These are phyloP conservation scores for Rhizoctonia solani DNA, from an alignment of 1,284 basidiomycete species.

Conservation along the genomic window DNA sequence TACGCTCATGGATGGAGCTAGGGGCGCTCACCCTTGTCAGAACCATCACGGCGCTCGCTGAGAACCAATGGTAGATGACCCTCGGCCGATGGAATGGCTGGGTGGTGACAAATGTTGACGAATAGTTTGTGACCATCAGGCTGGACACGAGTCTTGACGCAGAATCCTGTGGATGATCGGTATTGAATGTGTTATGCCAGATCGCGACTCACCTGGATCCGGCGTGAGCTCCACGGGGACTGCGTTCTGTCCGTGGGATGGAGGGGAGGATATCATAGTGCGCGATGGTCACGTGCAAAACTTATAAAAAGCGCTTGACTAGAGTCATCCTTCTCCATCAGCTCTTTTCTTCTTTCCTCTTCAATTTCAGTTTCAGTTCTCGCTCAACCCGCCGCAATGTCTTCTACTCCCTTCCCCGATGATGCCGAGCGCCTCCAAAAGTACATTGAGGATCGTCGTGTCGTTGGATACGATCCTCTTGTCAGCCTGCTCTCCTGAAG, in stretches of 20 bases:
- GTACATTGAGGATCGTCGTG: slow-evolving; percentile 64
- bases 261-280: slow-evolving; percentile 37
- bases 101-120: slow-evolving; percentile 70
- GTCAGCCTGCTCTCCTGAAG: slow-evolving; percentile 87
- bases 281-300: slow-evolving; percentile 8
- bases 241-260: slow-evolving; percentile 36
- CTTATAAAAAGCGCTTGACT: slow-evolving; percentile 17
- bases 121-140: slow-evolving; percentile 64
- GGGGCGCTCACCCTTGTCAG: slow-evolving; percentile 65
- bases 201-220: slow-evolving; percentile 25
- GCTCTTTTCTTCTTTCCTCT: slow-evolving; percentile 16
- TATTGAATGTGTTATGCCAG: slow-evolving; percentile 5
- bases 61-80: slow-evolving; percentile 65
- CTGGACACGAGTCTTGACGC: slow-evolving; percentile 44
- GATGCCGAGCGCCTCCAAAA: slow-evolving; percentile 58
- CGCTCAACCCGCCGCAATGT: slow-evolving; percentile 40
- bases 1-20: slow-evolving; percentile 1
- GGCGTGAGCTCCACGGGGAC: slow-evolving; percentile 39
- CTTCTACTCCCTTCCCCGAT: slow-evolving; percentile 66
- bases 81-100: slow-evolving; percentile 62
- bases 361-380: slow-evolving; percentile 40
- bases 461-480: slow-evolving; percentile 87
- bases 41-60: slow-evolving; percentile 62
- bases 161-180: slow-evolving; percentile 37
- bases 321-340: slow-evolving; percentile 34